phyloP scores from a whole-genome alignment of 176 grass and related monocot genomes.

The Oryza glaberrima region DNA sequence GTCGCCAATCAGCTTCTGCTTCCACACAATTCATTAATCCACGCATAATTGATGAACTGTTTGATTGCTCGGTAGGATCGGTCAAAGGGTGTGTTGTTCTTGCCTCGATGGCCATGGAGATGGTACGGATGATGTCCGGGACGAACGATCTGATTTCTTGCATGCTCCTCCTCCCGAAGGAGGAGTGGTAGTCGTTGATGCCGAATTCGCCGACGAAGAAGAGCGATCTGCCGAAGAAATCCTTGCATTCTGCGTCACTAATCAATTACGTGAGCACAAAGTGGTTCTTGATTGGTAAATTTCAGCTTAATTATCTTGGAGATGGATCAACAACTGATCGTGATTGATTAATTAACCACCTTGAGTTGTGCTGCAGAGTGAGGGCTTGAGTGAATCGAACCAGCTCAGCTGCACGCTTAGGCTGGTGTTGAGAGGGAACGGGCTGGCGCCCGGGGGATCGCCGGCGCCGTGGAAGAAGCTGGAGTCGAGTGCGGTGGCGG shows the following conservation, averaged over 20 bases:
- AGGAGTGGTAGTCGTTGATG: conserved; percentile 49
- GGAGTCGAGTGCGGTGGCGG: conserved; percentile 4
- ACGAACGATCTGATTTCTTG: conserved; percentile 30
- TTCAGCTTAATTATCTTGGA: too few species aligned
- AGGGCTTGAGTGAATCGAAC: conserved; percentile 52
- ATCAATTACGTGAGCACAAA: too few species aligned
- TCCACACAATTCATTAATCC: neutral
- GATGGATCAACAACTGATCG: too few species aligned
- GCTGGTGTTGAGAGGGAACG: conserved; percentile 46
- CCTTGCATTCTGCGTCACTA: conserved; percentile 38
- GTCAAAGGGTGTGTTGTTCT: neutral
- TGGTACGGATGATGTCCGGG: conserved; percentile 29
- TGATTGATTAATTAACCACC: conserved; percentile 7
- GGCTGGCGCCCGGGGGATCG: neutral
- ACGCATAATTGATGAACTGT: too few species aligned
- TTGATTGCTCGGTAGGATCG: too few species aligned
- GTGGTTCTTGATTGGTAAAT: neutral
- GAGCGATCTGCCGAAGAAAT: conserved; percentile 47
- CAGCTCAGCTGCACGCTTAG: conserved; percentile 50
- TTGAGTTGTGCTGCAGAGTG: conserved; percentile 41
- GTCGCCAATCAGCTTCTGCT: conserved; percentile 1
- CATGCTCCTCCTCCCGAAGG: conserved; percentile 26
- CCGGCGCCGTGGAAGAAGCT: conserved; percentile 32
- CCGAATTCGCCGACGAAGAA: conserved; percentile 53
- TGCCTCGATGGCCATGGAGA: conserved; percentile 61